Conservation (phyloP, 352 stramenopile genomes). For the Pythium sp. region DNA sequence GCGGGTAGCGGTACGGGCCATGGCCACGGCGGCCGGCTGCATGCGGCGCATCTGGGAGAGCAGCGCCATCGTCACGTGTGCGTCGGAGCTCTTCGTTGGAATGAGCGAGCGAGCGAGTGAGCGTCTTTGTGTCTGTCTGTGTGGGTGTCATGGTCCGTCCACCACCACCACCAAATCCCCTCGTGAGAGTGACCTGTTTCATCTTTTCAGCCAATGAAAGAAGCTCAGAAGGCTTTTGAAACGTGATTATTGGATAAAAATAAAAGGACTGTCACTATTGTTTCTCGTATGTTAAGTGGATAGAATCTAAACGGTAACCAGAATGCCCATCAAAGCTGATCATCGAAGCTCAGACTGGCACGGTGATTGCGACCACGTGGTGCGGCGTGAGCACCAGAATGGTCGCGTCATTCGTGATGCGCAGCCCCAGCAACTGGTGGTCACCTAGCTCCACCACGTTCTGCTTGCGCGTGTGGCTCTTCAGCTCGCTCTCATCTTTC, state of each 20-base stretch:
- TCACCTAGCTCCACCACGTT: conserved; percentile 70
- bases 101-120: conserved; percentile 29
- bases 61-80: conserved; percentile 39
- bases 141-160: conserved; percentile 7
- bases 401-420: conserved; percentile 35
- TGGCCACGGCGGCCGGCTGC: conserved; percentile 41
- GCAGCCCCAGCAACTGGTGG: conserved; percentile 59
- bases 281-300: background rate
- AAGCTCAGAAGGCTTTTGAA: background rate
- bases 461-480: conserved; percentile 56
- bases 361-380: conserved; percentile 34
- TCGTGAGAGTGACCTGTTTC: conserved; percentile 20
- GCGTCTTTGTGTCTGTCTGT: conserved; percentile 7
- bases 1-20: conserved; percentile 26
- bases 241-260: conserved; percentile 1
- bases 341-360: conserved; percentile 15
- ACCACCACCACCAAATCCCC: conserved; percentile 23
- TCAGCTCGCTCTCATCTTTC: conserved; percentile 23
- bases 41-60: conserved; percentile 54
- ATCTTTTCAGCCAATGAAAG: conserved; percentile 5
- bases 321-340: background rate
- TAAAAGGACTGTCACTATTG: conserved; percentile 4
- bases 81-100: conserved; percentile 7
- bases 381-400: conserved; percentile 57
- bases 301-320: background rate